These are phyloP conservation scores for Macrocybe gigantea DNA, from an alignment of 768 basidiomycete species.

Conservation along the genomic window DNA sequence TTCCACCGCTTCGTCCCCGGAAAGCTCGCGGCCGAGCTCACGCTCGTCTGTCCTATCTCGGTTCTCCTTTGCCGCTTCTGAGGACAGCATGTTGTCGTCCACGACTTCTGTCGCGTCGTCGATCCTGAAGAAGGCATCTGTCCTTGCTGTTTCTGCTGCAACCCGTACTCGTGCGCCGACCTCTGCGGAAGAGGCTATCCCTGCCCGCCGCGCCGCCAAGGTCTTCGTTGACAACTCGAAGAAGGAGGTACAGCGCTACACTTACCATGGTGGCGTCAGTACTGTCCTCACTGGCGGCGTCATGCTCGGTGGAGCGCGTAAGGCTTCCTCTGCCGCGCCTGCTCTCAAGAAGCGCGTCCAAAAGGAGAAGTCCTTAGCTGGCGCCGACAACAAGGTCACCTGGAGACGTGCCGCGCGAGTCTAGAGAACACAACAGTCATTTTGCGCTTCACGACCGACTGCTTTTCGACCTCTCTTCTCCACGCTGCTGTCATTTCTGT, in stretches of 20 bases:
- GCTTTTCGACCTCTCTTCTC: too few relatives aligned
- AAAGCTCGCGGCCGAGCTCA: constrained; percentile 33
- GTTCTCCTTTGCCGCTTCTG: constrained; percentile 18
- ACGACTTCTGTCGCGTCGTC: neutral
- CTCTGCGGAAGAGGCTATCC: constrained; percentile 2
- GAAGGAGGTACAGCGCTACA: constrained; percentile 26
- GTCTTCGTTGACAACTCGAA: constrained; percentile 20
- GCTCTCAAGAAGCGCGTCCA: neutral
- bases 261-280: constrained; percentile 38
- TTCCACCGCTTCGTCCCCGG: neutral
- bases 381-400: too few relatives aligned
- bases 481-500: too few relatives aligned
- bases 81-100: constrained; percentile 17
- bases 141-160: neutral
- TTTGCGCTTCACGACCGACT: too few relatives aligned
- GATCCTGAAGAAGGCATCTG: neutral
- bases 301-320: constrained; percentile 27
- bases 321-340: neutral
- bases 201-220: neutral
- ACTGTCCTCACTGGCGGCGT: constrained; percentile 38
- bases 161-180: constrained; percentile 7
- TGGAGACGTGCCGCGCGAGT: too few relatives aligned
- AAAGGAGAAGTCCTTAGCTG: too few relatives aligned
- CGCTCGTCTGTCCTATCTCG: constrained; percentile 30
- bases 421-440: too few relatives aligned